phyloP scores from a whole-genome alignment of 2,329 filamentous ascomycete genomes.

The Phialophora tarda region DNA sequence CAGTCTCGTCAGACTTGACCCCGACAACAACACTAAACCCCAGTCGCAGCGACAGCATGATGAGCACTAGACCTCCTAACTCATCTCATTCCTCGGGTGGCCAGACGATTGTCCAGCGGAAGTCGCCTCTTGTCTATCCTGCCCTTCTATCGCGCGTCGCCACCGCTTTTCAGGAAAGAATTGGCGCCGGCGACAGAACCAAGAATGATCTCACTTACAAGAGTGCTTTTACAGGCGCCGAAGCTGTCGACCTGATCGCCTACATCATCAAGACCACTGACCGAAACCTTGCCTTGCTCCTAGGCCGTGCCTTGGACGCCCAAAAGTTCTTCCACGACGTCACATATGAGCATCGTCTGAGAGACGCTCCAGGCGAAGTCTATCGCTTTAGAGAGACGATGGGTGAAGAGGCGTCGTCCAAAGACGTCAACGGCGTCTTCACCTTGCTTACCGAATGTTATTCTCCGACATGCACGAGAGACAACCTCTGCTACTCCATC shows the following conservation, averaged over 20 bases:
- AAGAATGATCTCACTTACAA: constrained; percentile 98
- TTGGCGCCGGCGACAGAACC: constrained; percentile 81
- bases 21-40: constrained; percentile 66
- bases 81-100: constrained; percentile 63
- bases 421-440: constrained; percentile 93
- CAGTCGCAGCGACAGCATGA: constrained; percentile 61
- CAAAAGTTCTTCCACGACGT: constrained; percentile 99
- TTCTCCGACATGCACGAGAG: constrained; percentile 93
- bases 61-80: constrained; percentile 58
- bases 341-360: constrained; percentile 92
- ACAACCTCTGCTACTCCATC: constrained; percentile 96
- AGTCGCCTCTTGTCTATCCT: constrained; percentile 88
- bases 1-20: constrained; percentile 32
- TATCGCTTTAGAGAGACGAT: constrained; percentile 96
- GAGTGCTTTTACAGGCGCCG: constrained; percentile 92
- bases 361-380: constrained; percentile 92
- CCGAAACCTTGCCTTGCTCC: constrained; percentile 85
- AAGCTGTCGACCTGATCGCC: constrained; percentile 92
- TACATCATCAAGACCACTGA: constrained; percentile 98
- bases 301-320: constrained; percentile 90
- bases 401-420: constrained; percentile 71
- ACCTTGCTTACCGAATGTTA: constrained; percentile 96
- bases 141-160: constrained; percentile 91
- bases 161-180: constrained; percentile 88
- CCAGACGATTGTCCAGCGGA: constrained; percentile 67